phyloP scores from a whole-genome alignment of 345 rosid species.

The Eucalyptus fibrosa region DNA sequence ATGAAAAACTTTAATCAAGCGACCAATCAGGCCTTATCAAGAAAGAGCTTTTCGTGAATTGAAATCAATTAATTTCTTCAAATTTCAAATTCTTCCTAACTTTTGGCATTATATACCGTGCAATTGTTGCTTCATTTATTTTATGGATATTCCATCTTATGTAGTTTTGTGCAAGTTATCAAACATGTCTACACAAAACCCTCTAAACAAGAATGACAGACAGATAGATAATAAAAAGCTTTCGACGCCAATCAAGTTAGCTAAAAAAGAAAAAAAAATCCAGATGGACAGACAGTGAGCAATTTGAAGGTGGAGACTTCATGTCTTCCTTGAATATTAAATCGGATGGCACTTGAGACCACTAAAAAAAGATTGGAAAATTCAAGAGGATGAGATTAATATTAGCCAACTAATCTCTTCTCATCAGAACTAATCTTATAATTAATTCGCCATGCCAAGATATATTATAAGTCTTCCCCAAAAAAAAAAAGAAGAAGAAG shows the following conservation, averaged over 20 bases:
- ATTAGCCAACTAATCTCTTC: background rate
- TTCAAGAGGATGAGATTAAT: background rate
- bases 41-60: background rate
- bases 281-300: accelerated
- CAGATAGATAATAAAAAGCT: background rate
- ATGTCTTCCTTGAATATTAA: background rate
- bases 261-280: background rate
- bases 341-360: background rate
- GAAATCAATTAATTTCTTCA: background rate
- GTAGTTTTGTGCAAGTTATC: background rate
- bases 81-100: background rate
- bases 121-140: background rate
- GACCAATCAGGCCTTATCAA: background rate
- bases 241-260: background rate
- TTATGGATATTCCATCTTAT: background rate
- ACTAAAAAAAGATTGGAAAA: background rate
- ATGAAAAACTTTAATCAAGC: background rate
- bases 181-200: background rate
- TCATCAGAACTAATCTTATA: background rate
- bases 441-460: background rate
- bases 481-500: background rate
- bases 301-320: background rate
- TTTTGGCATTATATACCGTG: background rate
- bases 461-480: background rate
- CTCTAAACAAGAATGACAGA: background rate